Evolutionary conservation across 768 basidiomycete species (phyloP).

Genomic region (Xerocomellus intermedius): DNA sequence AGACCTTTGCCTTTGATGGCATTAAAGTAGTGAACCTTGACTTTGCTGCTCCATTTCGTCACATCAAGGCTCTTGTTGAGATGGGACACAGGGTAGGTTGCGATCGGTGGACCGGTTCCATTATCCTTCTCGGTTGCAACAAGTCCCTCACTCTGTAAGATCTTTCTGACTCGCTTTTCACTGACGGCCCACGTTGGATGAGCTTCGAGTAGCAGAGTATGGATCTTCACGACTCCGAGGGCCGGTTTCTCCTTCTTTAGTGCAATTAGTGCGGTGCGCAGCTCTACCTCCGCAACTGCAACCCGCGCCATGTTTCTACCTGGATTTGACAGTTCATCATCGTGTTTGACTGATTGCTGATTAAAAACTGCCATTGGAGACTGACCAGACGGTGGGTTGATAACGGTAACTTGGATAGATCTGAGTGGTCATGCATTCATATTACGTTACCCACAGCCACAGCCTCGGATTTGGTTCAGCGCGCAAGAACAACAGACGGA

Average conservation of each 20-base stretch:
- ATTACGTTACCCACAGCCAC: too few relatives aligned
- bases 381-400: neutral
- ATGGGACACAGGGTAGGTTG: conserved; percentile 57
- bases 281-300: conserved; percentile 50
- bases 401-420: neutral
- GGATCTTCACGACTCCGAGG: conserved; percentile 72
- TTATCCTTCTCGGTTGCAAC: conserved; percentile 25
- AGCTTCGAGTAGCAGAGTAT: conserved; percentile 54
- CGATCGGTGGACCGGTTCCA: neutral
- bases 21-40: conserved; percentile 66
- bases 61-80: conserved; percentile 65
- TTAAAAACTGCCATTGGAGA: neutral
- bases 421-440: too few relatives aligned
- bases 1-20: conserved; percentile 80
- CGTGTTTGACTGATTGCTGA: neutral
- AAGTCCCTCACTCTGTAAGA: conserved; percentile 60
- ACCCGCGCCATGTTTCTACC: conserved; percentile 11
- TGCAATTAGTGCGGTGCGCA: conserved; percentile 51
- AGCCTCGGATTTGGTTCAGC: too few relatives aligned
- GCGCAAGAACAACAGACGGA: neutral
- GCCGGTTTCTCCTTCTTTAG: conserved; percentile 58
- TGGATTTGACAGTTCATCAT: neutral
- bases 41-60: conserved; percentile 57
- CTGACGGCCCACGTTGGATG: conserved; percentile 76
- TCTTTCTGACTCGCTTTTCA: conserved; percentile 77